Evolutionary conservation across 225 moss, liverwort and hornwort species (phyloP), one percentile per base, ranked within the genome.

Genomic region (Antitrichia curtipendula): DNA sequence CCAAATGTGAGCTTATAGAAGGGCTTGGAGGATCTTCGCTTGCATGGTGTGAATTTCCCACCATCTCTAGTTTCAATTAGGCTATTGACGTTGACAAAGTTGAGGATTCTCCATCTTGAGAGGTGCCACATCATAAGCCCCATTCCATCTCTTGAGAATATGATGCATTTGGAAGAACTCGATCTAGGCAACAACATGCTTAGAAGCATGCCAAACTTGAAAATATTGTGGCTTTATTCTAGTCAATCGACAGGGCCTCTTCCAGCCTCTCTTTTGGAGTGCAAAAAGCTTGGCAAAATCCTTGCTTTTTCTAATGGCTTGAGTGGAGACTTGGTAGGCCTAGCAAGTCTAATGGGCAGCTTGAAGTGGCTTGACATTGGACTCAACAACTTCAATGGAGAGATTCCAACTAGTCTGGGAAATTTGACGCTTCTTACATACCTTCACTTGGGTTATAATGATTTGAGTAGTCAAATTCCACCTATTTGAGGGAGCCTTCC

Each of bases 401-500:
- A 70, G 25, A 70, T 70, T 41, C 25, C 25, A 5, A 3, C 25
- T 0, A 70, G 3, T 41, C 1, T 70, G 2, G 14, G 24, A 41
- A 70, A 70, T 70, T 1, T 70, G 1, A 70, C 15, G 1, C 70
- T 40, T 40, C 14, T 69, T 0, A 69, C 8, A 40, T 2, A 69
- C 24, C 7, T 69, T 0, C 0, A 1, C 4, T 2, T 69, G 0
- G 1, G 3, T 14, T 0, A 4, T 2, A 69, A 69, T 69, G 40
- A 69, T 40, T 0, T 69, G 1, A 40, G 69, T 40, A 29, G 60
- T 1, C 60, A 60, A 60, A 60, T 60, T 12, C 60, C 60, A 60
- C 61, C 29, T 4, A 29, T 16, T 61, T 29, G 2, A 29, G 8
- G 7, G 23, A 68, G 8, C 23, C 49, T 49, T 49, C 13, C 4